These are phyloP conservation scores for Aspergillus taichungensis DNA, from an alignment of 495 filamentous ascomycete species.

Conservation along the genomic window DNA sequence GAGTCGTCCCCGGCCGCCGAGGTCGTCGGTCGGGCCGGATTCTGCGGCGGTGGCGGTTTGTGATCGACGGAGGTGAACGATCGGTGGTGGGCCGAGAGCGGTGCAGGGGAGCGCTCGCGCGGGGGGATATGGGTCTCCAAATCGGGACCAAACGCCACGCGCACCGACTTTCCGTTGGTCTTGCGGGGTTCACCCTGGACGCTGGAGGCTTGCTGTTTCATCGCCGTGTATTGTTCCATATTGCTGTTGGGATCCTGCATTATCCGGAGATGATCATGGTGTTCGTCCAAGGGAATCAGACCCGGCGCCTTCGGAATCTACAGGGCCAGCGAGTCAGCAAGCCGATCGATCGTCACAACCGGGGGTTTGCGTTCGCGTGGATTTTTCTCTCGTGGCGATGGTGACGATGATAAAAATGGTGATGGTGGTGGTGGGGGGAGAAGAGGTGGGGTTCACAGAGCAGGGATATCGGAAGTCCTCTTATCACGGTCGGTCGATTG, in stretches of 20 bases:
- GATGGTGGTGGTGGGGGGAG: not conserved
- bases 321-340: not conserved
- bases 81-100: slow-evolving; percentile 28
- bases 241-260: slow-evolving; percentile 35
- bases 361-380: too few relatives aligned
- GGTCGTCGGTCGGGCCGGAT: slow-evolving; percentile 23
- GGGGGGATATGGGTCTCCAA: slow-evolving; percentile 35
- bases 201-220: slow-evolving; percentile 20
- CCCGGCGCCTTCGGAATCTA: slow-evolving; percentile 7
- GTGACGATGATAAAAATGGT: too few relatives aligned
- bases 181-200: slow-evolving; percentile 27
- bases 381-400: too few relatives aligned
- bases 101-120: slow-evolving; percentile 33
- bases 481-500: slow-evolving; percentile 2
- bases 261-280: slow-evolving; percentile 29
- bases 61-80: slow-evolving; percentile 32
- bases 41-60: slow-evolving; percentile 15
- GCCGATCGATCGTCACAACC: too few relatives aligned
- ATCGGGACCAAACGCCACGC: slow-evolving; percentile 39
- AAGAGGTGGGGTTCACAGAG: not conserved
- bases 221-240: slow-evolving; percentile 27
- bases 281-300: slow-evolving; percentile 12
- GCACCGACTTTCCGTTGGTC: slow-evolving; percentile 28
- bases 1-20: slow-evolving; percentile 27
- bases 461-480: slow-evolving; percentile 3